Evolutionary conservation across 2,329 filamentous ascomycete species (phyloP), one percentile per base, ranked within the genome.

Genomic region (Onygena corvina): DNA sequence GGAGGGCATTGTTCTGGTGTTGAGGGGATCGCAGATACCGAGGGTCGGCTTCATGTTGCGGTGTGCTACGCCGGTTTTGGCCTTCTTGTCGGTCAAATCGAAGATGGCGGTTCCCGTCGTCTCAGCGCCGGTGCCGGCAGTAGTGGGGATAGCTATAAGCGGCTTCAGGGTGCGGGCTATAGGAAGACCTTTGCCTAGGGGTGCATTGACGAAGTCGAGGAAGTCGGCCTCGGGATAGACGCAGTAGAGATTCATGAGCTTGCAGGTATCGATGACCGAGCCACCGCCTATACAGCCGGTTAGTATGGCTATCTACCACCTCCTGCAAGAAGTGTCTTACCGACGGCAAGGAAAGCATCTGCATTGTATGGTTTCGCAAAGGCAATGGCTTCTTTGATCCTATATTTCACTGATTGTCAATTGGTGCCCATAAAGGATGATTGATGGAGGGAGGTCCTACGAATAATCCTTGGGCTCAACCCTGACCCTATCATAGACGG

Each of bases 41-140:
- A 98, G 76, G 0, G 88, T 94, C 1, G 92, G 92, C 70, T 96
- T 98, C 51, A 98, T 76, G 62, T 92, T 93, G 47, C 93, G 80
- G 71, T 96, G 92, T 1, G 92, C 90, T 55, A 98, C 86, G 47
- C 92, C 92, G 0, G 92, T 98, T 72, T 98, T 98, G 45, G 89
- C 88, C 50, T 84, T 83, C 66, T 87, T 87, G 40, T 83, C 79
- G 1, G 93, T 86, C 0, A 98, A 77, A 61, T 98, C 92, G 65
- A 98, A 98, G 67, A 98, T 98, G 47, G 93, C 93, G 0, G 92
- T 98, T 16, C 92, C 93, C 0, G 92, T 98, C 0, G 92, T 98
- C 68, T 98, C 92, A 49, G 86, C 92, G 3, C 86, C 86, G 0
- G 86, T 93, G 36, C 86, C 86, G 5, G 87, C 86, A 0, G 86